phyloP scores from a whole-genome alignment of 331 rosid genomes.

The Malus hybrid region DNA sequence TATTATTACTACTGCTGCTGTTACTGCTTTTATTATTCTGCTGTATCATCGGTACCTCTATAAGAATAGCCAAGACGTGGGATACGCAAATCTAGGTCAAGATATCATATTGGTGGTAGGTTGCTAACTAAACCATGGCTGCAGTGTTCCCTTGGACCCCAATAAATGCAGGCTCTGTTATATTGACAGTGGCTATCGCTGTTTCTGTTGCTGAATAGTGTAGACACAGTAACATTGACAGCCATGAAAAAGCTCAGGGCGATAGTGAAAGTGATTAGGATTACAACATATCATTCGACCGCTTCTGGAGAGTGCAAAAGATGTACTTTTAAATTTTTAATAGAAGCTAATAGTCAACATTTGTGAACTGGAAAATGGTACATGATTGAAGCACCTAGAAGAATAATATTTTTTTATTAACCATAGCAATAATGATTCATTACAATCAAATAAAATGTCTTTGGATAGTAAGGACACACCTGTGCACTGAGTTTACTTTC shows the following conservation, averaged over 20 bases:
- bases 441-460: background rate
- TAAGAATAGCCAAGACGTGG: background rate
- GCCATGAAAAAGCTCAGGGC: background rate
- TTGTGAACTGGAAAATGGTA: constrained; percentile 5
- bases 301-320: background rate
- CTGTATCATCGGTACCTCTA: background rate
- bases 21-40: background rate
- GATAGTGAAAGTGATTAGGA: background rate
- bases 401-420: background rate
- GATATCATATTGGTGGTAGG: background rate
- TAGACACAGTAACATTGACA: background rate
- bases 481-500: constrained; percentile 78
- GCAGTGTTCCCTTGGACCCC: background rate
- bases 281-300: background rate
- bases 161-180: background rate
- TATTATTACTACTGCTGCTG: background rate
- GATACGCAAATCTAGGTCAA: background rate
- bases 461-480: constrained; percentile 38
- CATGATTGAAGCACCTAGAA: constrained; percentile 11
- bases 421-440: background rate
- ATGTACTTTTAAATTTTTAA: background rate
- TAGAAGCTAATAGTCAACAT: background rate
- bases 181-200: background rate
- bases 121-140: background rate
- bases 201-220: background rate